Evolutionary conservation across 257 asterid genomes (phyloP).

Genomic region (Solanum sparsipilum): DNA sequence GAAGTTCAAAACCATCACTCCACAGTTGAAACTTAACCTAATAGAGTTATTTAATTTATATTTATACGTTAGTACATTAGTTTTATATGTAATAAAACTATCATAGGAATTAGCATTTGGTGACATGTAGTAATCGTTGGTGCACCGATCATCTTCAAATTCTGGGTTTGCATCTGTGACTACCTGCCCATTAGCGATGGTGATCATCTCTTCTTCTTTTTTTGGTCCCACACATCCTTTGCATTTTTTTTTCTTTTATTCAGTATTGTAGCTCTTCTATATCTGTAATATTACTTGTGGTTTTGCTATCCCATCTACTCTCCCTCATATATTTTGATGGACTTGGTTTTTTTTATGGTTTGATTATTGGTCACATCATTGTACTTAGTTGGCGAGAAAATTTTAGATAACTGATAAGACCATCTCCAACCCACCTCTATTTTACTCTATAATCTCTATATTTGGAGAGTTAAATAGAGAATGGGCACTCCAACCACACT

Average conservation of each 20-base stretch:
- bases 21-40: neutral
- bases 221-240: neutral
- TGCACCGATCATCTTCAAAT: too few species aligned
- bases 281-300: neutral
- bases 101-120: too few species aligned
- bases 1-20: neutral
- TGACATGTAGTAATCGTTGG: too few species aligned
- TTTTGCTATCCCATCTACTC: neutral
- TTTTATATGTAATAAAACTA: too few species aligned
- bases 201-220: neutral
- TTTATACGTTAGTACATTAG: too few species aligned
- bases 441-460: too few species aligned
- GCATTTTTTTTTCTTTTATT: neutral
- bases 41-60: too few species aligned
- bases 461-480: too few species aligned
- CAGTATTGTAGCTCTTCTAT: neutral
- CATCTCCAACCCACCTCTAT: too few species aligned
- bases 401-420: neutral
- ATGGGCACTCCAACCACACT: too few species aligned
- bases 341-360: too few species aligned
- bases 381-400: neutral
- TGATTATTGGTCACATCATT: neutral
- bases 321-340: neutral
- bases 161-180: neutral
- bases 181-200: conserved; percentile 14